Conservation (phyloP, 225 moss, liverwort and hornwort genomes). For the Pseudoscleropodium purum region DNA sequence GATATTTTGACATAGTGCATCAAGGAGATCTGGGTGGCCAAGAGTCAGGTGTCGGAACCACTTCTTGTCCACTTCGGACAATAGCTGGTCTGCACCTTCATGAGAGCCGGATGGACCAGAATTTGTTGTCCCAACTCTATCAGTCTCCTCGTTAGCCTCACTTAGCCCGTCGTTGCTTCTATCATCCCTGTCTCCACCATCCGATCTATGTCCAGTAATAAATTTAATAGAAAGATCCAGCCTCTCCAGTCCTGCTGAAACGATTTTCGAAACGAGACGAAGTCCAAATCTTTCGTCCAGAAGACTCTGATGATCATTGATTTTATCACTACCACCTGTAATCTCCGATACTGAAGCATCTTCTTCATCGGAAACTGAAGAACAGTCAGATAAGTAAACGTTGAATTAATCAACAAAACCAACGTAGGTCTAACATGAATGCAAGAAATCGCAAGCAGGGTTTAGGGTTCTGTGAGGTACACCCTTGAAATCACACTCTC, state of each 20-base stretch:
- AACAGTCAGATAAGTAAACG: background rate
- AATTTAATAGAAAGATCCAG: constrained; percentile 29
- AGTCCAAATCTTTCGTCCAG: constrained; percentile 17
- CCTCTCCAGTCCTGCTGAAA: constrained; percentile 30
- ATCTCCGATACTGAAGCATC: constrained; percentile 1
- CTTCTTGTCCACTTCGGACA: constrained; percentile 53
- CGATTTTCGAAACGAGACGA: constrained; percentile 21
- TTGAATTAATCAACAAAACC: background rate
- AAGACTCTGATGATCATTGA: background rate
- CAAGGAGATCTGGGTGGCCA: constrained; percentile 72
- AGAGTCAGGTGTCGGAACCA: constrained; percentile 68
- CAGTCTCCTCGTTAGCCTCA: constrained; percentile 9
- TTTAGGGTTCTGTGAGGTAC: constrained; percentile 14
- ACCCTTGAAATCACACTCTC: background rate
- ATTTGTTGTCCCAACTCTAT: background rate
- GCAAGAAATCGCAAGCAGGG: constrained; percentile 1
- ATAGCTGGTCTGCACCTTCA: background rate
- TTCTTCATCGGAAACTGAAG: constrained; percentile 12
- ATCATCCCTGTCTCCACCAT: constrained; percentile 17
- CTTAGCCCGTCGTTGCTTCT: background rate
- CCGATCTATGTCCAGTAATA: constrained; percentile 26
- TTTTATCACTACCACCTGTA: background rate
- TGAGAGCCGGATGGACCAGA: constrained; percentile 1
- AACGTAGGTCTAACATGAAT: background rate
- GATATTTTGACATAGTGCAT: constrained; percentile 71